Conservation (phyloP, 83 land plant species). For the Larix sibirica region DNA sequence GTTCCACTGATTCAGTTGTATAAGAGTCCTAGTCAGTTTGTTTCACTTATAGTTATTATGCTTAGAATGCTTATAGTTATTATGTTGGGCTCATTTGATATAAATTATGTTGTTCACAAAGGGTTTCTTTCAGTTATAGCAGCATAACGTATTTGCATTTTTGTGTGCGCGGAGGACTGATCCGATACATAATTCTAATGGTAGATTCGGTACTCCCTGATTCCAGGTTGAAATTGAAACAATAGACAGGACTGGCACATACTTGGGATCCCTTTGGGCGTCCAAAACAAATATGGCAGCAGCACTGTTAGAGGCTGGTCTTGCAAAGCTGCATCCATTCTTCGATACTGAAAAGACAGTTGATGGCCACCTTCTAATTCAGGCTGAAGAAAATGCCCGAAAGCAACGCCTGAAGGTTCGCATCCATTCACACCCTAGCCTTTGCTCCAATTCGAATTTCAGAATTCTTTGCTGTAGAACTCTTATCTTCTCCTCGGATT, state of each 20-base stretch:
- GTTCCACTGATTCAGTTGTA: neutral
- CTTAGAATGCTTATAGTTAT: neutral
- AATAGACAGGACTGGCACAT: slow-evolving; percentile 94
- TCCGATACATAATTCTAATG: neutral
- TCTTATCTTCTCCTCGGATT: too few species aligned
- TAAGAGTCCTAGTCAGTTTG: neutral
- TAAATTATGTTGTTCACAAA: neutral
- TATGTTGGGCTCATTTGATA: neutral
- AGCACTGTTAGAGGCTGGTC: slow-evolving; percentile 81
- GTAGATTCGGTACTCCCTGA: neutral
- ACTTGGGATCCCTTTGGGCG: slow-evolving; percentile 92
- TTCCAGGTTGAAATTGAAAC: slow-evolving; percentile 91
- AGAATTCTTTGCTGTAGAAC: too few species aligned
- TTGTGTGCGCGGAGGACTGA: neutral
- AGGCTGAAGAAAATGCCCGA: slow-evolving; percentile 90
- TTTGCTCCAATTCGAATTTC: too few species aligned
- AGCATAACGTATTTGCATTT: neutral
- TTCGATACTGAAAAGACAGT: slow-evolving; percentile 74
- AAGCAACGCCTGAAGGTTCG: slow-evolving; percentile 74
- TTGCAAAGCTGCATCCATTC: slow-evolving; percentile 81
- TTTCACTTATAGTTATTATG: neutral
- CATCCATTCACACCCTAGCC: too few species aligned
- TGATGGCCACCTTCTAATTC: slow-evolving; percentile 77
- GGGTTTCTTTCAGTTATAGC: neutral
- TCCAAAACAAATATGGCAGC: slow-evolving; percentile 73